phyloP scores from a whole-genome alignment of 2,329 filamentous ascomycete genomes.

The Neonectria punicea region DNA sequence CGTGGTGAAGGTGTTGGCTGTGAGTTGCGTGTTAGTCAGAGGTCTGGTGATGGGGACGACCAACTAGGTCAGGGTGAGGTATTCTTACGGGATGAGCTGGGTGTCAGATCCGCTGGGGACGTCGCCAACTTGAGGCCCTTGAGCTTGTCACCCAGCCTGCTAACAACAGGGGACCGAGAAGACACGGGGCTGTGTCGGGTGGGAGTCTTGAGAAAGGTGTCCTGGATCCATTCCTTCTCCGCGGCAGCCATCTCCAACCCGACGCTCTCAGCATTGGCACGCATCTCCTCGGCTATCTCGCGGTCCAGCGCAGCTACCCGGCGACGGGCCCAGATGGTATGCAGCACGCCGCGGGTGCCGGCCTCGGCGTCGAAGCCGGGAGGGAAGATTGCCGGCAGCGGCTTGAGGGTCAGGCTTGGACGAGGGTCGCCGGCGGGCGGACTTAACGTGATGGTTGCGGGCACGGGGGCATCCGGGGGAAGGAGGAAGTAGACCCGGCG shows the following conservation, averaged over 20 bases:
- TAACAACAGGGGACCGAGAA: slow-evolving; percentile 73
- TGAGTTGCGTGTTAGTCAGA: slow-evolving; percentile 25
- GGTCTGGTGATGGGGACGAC: slow-evolving; percentile 15
- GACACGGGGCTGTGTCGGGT: slow-evolving; percentile 57
- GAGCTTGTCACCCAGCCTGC: slow-evolving; percentile 80
- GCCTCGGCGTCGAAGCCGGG: slow-evolving; percentile 76
- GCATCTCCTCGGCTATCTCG: slow-evolving; percentile 81
- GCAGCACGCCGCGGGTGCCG: slow-evolving; percentile 83
- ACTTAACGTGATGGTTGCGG: slow-evolving; percentile 75
- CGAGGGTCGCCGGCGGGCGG: slow-evolving; percentile 47
- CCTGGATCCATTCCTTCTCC: slow-evolving; percentile 86
- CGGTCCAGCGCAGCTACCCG: slow-evolving; percentile 77
- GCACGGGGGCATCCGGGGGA: slow-evolving; percentile 76
- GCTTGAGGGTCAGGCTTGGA: slow-evolving; percentile 71
- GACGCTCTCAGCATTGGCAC: slow-evolving; percentile 81
- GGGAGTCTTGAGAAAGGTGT: slow-evolving; percentile 68
- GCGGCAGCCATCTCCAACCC: slow-evolving; percentile 85
- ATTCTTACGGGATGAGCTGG: slow-evolving; percentile 62
- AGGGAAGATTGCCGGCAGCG: slow-evolving; percentile 87
- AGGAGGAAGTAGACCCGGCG: slow-evolving; percentile 84
- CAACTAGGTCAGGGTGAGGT: slow-evolving; percentile 8
- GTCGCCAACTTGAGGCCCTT: slow-evolving; percentile 83
- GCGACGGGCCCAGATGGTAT: slow-evolving; percentile 91
- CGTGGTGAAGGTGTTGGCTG: slow-evolving; percentile 51
- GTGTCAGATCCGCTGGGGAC: slow-evolving; percentile 70